Evolutionary conservation across 2,329 filamentous ascomycete genomes (phyloP), one percentile per base, ranked within the genome.

Genomic region (Fusarium secorum): DNA sequence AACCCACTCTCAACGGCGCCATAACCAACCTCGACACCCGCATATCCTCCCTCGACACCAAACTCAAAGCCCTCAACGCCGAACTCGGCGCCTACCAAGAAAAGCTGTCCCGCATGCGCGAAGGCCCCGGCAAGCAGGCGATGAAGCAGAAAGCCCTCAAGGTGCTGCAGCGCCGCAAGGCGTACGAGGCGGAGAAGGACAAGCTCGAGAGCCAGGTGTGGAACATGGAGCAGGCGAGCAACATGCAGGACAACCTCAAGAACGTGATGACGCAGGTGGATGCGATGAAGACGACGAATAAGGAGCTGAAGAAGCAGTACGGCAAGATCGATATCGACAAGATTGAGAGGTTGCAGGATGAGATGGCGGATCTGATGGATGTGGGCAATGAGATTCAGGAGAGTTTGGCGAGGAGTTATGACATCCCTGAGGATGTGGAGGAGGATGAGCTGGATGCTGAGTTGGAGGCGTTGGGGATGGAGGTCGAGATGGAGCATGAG

Each of bases 211-310:
- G 91, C 72, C 96, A 99, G 83, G 93, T 93, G 26, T 98, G 95
- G 95, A 98, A 98, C 84, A 98, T 99, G 95, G 95, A 98, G 84
- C 95, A 98, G 83, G 95, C 95, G 6, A 92, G 93, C 79, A 97
- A 95, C 88, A 98, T 98, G 95, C 94, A 97, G 84, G 95, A 98
- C 83, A 98, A 98, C 79, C 88, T 99, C 57, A 96, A 97, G 81
- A 98, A 98, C 81, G 95, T 96, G 70, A 98, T 98, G 95, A 97
- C 94, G 22, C 98, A 96, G 32, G 95, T 98, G 46, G 95, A 98
- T 80, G 95, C 95, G 15, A 95, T 99, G 89, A 97, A 98, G 88
- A 94, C 92, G 4, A 98, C 95, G 28, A 97, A 96, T 77, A 97
- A 97, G 84, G 91, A 94, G 77, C 87, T 99, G 71, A 90, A 90